Evolutionary conservation across 2,329 filamentous ascomycete genomes (phyloP), one percentile per base, ranked within the genome.

Genomic region (Pestalotiopsis fici): DNA sequence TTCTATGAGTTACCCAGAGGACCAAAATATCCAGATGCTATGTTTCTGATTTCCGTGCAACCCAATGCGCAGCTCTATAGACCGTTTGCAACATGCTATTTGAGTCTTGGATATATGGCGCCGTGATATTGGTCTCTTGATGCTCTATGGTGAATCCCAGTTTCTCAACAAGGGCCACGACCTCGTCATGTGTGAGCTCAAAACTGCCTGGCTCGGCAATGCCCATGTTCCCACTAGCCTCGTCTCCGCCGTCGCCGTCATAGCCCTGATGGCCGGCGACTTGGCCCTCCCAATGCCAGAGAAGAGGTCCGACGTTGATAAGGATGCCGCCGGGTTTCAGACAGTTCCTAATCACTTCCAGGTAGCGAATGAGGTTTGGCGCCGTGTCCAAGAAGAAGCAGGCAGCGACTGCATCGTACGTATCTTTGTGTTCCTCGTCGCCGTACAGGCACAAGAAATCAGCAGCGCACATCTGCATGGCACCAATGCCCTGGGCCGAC

Each of bases 351-450:
- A 98, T 93, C 1, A 94, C 91, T 76, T 97, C 90, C 39, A 99
- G 88, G 76, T 99, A 99, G 2, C 92, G 88, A 65, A 98, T 91
- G 37, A 98, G 78, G 77, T 99, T 98, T 1, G 95, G 95, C 2
- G 96, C 96, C 1, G 96, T 99, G 78, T 99, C 97, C 67, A 99
- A 91, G 82, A 99, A 99, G 82, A 98, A 99, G 12, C 97, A 93
- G 2, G 92, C 93, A 0, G 93, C 90, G 2, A 98, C 93, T 1
- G 91, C 94, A 74, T 98, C 91, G 78, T 94, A 98, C 0, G 79
- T 74, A 0, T 85, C 85, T 9, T 81, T 79, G 72, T 93, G 88
- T 0, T 87, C 86, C 1, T 87, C 83, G 67, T 90, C 85, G 28
- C 85, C 87, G 78, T 99, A 99, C 0, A 95, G 80, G n/a, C 94